Conservation (phyloP, 2,329 filamentous ascomycete genomes). For the Fusarium camptoceras region DNA sequence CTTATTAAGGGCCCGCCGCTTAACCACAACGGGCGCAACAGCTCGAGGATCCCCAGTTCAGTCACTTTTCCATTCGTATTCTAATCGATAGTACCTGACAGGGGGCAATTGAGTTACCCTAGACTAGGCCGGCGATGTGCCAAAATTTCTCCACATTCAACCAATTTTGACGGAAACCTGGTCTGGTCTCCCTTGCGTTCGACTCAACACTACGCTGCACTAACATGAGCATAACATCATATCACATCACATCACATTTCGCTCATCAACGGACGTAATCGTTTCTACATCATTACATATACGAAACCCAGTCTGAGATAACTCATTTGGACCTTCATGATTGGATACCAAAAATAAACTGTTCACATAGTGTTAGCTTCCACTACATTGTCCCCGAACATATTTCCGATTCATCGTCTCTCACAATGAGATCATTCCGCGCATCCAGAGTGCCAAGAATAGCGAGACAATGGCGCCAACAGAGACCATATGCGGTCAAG, state of each 20-base stretch:
- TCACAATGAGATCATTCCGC: conserved; percentile 41
- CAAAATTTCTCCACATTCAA: conserved; percentile 31
- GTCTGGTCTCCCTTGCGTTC: conserved; percentile 31
- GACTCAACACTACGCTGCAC: conserved; percentile 23
- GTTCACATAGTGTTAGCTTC: conserved; percentile 8
- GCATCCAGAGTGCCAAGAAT: conserved; percentile 21
- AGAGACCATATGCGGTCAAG: conserved; percentile 52
- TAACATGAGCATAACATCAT: conserved; percentile 7
- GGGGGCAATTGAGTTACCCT: conserved; percentile 31
- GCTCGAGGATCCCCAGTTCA: background rate
- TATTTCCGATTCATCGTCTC: conserved; percentile 20
- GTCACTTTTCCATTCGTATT: conserved; percentile 15
- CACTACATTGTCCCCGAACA: conserved; percentile 4
- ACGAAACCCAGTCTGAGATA: conserved; percentile 3
- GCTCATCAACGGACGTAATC: conserved; percentile 14
- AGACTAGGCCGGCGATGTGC: conserved; percentile 15
- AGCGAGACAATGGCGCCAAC: conserved; percentile 6
- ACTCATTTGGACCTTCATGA: conserved; percentile 6
- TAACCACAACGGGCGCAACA: conserved; percentile 23
- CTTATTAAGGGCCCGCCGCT: conserved; percentile 24
- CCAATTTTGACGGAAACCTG: conserved; percentile 20
- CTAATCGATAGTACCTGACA: conserved; percentile 22
- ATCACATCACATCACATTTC: conserved; percentile 20
- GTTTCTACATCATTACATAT: conserved; percentile 6
- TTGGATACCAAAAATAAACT: conserved; percentile 6